Evolutionary conservation across 2,329 filamentous ascomycete species (phyloP), one percentile per base, ranked within the genome.

Genomic region (Aspergillus sp.): DNA sequence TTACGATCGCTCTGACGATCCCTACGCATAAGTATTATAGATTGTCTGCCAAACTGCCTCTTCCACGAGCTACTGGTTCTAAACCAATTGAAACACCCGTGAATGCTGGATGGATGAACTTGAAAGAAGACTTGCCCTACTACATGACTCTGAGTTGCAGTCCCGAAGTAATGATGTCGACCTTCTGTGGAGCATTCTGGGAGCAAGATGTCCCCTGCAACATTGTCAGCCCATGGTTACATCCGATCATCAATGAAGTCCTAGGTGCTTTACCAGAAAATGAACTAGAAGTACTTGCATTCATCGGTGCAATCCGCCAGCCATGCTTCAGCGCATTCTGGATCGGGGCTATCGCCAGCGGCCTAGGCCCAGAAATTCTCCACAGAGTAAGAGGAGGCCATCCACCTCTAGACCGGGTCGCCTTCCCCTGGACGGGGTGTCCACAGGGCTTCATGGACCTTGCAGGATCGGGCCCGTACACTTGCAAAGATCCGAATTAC

Each of bases 101-200:
- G 4, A 4, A 32, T 13, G 8, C 42, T 8, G 54, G 7, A 21
- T 64, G 60, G 63, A 6, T 19, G 3, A 48, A 5, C 1, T 25
- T 67, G 15, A 38, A 61, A 3, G 32, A 64, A 5, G 39, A 64
- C 4, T 21, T 67, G 6, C 51, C 60, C 11, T 66, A 64, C 17
- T 67, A 64, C 47, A 62, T 67, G 15, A 64, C 48, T 17, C 41
- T 67, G 23, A 66, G 65, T 32, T 64, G 62, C 25, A 60, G 27
- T 15, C 64, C 60, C 1, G 61, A 64, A 36, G 27, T 58, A 5
- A 56, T 68, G 23, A 61, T 63, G 8, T 64, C 60, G 4, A 15
- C 54, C n/a, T 42, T 63, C 1, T 65, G 62, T 54, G 64, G 62
- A 17, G 53, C 47, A 47, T 67, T 66, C 23, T 66, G 63, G 62